A percentile compares a stretch with the other conserved stretches of the same genome.
Conservation (phyloP, 257 asterid genomes). For the Solanum peruvianum region DNA sequence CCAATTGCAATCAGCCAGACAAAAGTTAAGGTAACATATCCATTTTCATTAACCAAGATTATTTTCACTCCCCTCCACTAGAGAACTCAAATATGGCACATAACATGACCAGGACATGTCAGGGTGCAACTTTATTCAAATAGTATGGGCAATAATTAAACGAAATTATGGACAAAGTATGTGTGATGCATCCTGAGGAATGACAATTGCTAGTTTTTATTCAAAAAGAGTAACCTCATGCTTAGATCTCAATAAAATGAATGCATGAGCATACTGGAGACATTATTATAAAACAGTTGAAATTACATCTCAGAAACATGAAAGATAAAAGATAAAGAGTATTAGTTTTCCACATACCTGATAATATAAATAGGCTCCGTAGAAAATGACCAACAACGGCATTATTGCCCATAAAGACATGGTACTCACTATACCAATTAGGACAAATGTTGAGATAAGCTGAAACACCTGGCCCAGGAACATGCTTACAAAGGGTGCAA, state of each 20-base stretch:
- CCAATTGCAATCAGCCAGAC: not conserved
- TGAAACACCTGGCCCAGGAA: slow-evolving; percentile 73
- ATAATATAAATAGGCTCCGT: slow-evolving; percentile 76
- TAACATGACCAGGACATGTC: not conserved
- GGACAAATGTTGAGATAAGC: slow-evolving; percentile 84
- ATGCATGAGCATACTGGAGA: not conserved
- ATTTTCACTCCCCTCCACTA: not conserved
- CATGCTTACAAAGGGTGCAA: slow-evolving; percentile 70
- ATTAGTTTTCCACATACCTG: slow-evolving; percentile 42
- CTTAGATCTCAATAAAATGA: not conserved
- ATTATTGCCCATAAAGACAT: slow-evolving; percentile 94
- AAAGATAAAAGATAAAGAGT: not conserved
- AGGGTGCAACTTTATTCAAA: not conserved
- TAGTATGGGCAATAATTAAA: not conserved
- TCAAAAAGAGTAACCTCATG: not conserved
- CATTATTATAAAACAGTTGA: not conserved
- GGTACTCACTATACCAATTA: slow-evolving; percentile 92
- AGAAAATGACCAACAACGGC: slow-evolving; percentile 91
- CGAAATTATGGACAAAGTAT: not conserved
- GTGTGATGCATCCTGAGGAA: not conserved
- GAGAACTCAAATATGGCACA: not conserved
- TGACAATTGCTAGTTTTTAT: not conserved
- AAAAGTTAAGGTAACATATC: not conserved
- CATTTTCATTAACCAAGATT: not conserved
- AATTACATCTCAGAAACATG: not conserved